phyloP scores from a whole-genome alignment of 2,329 filamentous ascomycete species.

The Ustulina deusta region DNA sequence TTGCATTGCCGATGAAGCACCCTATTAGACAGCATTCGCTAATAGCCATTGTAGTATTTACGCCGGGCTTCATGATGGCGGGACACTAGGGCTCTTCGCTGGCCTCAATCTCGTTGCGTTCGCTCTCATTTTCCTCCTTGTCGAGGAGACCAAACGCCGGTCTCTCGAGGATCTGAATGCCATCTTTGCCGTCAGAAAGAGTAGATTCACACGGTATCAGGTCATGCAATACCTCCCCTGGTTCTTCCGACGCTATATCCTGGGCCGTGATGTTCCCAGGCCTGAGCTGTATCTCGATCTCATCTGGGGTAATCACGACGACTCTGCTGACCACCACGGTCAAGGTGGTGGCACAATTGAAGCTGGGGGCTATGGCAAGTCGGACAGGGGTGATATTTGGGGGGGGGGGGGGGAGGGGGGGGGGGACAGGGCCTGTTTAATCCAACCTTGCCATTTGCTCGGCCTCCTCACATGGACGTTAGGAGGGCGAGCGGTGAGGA shows the following conservation, averaged over 20 bases:
- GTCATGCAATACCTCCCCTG: constrained; percentile 53
- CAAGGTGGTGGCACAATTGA: background rate
- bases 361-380: background rate
- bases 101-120: constrained; percentile 61
- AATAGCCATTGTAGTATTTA: constrained; percentile 44
- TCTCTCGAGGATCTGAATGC: constrained; percentile 57
- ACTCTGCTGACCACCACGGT: background rate
- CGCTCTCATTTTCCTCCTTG: constrained; percentile 58
- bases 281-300: constrained; percentile 53
- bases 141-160: constrained; percentile 58
- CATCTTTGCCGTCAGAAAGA: constrained; percentile 56
- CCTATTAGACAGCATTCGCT: constrained; percentile 27
- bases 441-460: background rate
- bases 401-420: background rate
- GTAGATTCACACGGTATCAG: constrained; percentile 55
- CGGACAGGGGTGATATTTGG: background rate
- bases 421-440: background rate
- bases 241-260: constrained; percentile 48
- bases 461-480: background rate
- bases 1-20: constrained; percentile 13
- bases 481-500: constrained; percentile 8
- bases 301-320: constrained; percentile 45
- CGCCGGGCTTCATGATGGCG: constrained; percentile 47
- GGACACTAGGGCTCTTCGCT: constrained; percentile 60
- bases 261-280: constrained; percentile 37